Evolutionary conservation across 345 rosid species (phyloP).

Genomic region (Nephelium lappaceum): DNA sequence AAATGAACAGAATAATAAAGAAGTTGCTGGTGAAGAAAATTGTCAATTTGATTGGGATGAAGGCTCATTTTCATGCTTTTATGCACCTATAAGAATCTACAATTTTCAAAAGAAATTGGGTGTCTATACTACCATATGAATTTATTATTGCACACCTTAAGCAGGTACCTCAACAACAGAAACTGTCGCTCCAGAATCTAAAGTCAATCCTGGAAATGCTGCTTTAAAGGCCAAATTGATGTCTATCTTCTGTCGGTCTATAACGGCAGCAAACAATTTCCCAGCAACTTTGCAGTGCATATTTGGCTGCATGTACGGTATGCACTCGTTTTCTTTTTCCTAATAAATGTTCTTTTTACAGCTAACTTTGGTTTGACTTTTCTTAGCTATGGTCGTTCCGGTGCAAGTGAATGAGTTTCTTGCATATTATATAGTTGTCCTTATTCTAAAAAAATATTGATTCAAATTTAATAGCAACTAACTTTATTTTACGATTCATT

Average conservation of each 20-base stretch:
- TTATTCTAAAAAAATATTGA: not conserved
- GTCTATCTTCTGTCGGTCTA: constrained; percentile 80
- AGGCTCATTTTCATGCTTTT: not conserved
- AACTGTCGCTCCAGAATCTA: constrained; percentile 63
- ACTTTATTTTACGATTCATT: not conserved
- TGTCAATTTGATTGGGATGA: not conserved
- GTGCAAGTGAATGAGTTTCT: not conserved
- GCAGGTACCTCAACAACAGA: constrained; percentile 69
- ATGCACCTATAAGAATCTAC: no score
- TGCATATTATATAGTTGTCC: not conserved
- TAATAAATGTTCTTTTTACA: not conserved
- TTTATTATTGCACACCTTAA: constrained; percentile 14
- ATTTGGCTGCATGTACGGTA: constrained; percentile 95
- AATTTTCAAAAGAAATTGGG: not conserved
- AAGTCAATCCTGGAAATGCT: constrained; percentile 70
- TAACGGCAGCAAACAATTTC: constrained; percentile 86
- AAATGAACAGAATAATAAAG: not conserved
- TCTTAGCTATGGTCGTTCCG: not conserved
- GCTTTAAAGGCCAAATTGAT: constrained; percentile 70
- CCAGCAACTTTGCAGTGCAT: constrained; percentile 96
- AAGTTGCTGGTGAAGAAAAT: not conserved
- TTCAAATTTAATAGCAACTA: not conserved
- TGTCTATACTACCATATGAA: not conserved
- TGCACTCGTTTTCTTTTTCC: not conserved
- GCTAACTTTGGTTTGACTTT: not conserved